Conservation (phyloP, 345 rosid genomes). For the Carallia brachiata region DNA sequence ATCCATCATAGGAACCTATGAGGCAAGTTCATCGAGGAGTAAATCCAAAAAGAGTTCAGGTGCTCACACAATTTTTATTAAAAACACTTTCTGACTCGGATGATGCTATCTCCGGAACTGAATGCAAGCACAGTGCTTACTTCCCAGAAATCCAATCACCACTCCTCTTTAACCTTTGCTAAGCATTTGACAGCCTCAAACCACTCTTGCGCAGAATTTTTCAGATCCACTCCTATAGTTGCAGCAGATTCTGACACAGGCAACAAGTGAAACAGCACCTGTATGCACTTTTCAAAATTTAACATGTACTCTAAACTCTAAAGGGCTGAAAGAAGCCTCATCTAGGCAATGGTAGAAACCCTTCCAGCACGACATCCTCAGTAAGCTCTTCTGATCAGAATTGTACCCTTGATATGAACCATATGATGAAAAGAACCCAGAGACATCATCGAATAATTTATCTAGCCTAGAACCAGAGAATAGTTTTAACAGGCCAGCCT, state of each 20-base stretch:
- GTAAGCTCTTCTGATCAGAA: conserved; percentile 44
- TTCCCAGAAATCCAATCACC: conserved; percentile 74
- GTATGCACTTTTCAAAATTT: conserved; percentile 61
- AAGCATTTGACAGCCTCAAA: conserved; percentile 64
- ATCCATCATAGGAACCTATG: conserved; percentile 52
- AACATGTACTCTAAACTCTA: conserved; percentile 34
- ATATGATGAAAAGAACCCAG: conserved; percentile 46
- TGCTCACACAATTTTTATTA: background rate
- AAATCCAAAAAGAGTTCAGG: background rate
- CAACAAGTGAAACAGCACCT: conserved; percentile 59
- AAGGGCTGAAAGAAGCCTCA: conserved; percentile 57
- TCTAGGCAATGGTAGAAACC: conserved; percentile 71
- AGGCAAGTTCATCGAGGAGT: background rate
- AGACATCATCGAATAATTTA: conserved; percentile 64
- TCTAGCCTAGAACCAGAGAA: conserved; percentile 78
- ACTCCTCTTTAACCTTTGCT: conserved; percentile 54
- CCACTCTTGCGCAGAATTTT: conserved; percentile 52
- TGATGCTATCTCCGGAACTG: no score
- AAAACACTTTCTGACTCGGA: no score
- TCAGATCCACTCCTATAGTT: conserved; percentile 22
- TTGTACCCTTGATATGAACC: conserved; percentile 40
- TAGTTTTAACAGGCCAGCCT: conserved; percentile 55
- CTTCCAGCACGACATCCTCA: conserved; percentile 75
- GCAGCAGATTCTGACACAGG: conserved; percentile 43
- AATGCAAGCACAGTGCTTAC: conserved; percentile 30